Evolutionary conservation across 108 stramenopile genomes (phyloP).

Genomic region (Epithemia pelagica): DNA sequence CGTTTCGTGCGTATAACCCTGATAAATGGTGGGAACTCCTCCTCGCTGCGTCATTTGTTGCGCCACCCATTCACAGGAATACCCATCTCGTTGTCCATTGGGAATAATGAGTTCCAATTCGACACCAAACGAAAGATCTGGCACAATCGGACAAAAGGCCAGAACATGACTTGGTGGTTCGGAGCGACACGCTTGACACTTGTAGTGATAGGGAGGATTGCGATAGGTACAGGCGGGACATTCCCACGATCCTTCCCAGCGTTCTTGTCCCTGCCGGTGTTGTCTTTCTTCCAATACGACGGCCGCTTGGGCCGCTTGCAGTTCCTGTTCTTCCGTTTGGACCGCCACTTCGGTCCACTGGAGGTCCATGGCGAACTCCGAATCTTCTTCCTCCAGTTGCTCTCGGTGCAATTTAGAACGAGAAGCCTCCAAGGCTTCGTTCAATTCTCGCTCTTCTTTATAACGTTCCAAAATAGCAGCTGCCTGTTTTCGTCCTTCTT

Average conservation of each 20-base stretch:
- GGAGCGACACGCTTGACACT: not conserved
- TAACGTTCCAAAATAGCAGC: not conserved
- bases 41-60: conserved; percentile 1
- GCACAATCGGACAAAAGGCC: not conserved
- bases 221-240: conserved; percentile 8
- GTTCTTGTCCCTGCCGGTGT: not conserved
- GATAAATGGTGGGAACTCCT: conserved; percentile 1
- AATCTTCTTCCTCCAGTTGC: not conserved
- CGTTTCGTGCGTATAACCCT: conserved; percentile 13
- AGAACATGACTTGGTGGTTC: conserved; percentile 10
- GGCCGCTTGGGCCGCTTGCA: not conserved
- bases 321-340: not conserved
- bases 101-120: conserved; percentile 12
- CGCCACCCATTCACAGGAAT: conserved; percentile 1
- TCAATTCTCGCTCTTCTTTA: not conserved
- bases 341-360: not conserved
- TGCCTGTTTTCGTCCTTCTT: too few relatives aligned
- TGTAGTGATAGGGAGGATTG: conserved; percentile 7
- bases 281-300: not conserved
- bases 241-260: conserved; percentile 3
- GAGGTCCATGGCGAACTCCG: not conserved
- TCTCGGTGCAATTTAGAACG: not conserved
- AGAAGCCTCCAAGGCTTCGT: not conserved
- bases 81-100: conserved; percentile 12
- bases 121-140: conserved; percentile 2